Evolutionary conservation across 1,284 basidiomycete species (phyloP).

Genomic region (Apiotrichum akiyoshidainum): DNA sequence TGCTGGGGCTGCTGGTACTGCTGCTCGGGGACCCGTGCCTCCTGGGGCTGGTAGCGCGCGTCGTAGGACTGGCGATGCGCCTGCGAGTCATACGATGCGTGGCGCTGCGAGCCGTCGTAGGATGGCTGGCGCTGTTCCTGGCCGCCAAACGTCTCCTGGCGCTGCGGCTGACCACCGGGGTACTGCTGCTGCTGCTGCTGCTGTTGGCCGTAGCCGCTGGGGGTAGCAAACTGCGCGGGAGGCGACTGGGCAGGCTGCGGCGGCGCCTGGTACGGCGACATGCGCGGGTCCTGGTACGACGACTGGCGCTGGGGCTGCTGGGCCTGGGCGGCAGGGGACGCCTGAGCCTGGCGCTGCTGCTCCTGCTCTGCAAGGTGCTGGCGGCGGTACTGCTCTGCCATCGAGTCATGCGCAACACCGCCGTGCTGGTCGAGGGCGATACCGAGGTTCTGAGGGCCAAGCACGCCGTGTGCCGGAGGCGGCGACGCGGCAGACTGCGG

Average conservation of each 20-base stretch:
- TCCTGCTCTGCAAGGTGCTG: slow-evolving; percentile 35
- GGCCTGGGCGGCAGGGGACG: slow-evolving; percentile 25
- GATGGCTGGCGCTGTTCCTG: background rate
- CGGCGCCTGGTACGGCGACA: background rate
- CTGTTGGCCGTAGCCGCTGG: slow-evolving; percentile 22
- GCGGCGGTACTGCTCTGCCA: slow-evolving; percentile 60
- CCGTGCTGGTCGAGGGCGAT: slow-evolving; percentile 75
- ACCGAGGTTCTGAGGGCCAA: slow-evolving; percentile 57
- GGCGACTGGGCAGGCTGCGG: slow-evolving; percentile 10
- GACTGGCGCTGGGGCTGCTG: slow-evolving; percentile 22
- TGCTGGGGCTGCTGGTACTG: slow-evolving; percentile 4
- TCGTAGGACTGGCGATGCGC: background rate
- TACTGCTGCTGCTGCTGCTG: slow-evolving; percentile 31
- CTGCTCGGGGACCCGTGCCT: slow-evolving; percentile 4
- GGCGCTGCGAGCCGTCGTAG: slow-evolving; percentile 1
- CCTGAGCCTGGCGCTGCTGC: slow-evolving; percentile 36
- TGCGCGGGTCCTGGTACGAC: slow-evolving; percentile 3
- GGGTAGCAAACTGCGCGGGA: slow-evolving; percentile 1
- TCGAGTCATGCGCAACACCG: slow-evolving; percentile 71
- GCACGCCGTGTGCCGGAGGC: slow-evolving; percentile 29
- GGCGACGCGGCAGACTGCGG: slow-evolving; percentile 48
- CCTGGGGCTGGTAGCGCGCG: slow-evolving; percentile 3
- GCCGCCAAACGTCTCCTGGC: no score
- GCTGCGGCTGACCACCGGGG: slow-evolving; percentile 5
- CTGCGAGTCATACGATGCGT: slow-evolving; percentile 5